These are phyloP conservation scores for Xylaria nigripes DNA, from an alignment of 495 filamentous ascomycete species.

Conservation along the genomic window DNA sequence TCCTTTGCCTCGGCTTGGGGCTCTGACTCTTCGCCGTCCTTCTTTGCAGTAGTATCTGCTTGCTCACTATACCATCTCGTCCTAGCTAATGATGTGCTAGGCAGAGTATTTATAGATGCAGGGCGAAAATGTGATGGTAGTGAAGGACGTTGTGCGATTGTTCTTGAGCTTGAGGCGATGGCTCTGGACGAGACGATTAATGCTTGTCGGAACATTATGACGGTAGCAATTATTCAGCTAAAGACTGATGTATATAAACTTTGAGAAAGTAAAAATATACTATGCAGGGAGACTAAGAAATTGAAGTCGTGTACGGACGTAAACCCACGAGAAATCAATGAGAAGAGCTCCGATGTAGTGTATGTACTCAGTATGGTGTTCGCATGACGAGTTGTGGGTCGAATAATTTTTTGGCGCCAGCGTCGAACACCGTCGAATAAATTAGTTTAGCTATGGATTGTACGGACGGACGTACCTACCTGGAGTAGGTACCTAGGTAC, in stretches of 20 bases:
- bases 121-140: slow-evolving; percentile 24
- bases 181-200: slow-evolving; percentile 33
- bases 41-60: slow-evolving; percentile 28
- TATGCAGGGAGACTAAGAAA: not conserved
- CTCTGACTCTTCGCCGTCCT: slow-evolving; percentile 28
- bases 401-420: slow-evolving; percentile 10
- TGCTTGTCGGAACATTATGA: slow-evolving; percentile 38
- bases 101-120: slow-evolving; percentile 21
- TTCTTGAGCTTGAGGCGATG: slow-evolving; percentile 20
- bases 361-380: not conserved
- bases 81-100: slow-evolving; percentile 15
- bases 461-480: not conserved
- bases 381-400: not conserved
- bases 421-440: not conserved
- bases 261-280: not conserved
- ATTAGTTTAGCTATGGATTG: not conserved
- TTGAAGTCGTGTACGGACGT: no score
- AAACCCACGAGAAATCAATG: not conserved
- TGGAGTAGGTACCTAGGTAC: not conserved
- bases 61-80: slow-evolving; percentile 43
- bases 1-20: slow-evolving; percentile 22
- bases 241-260: slow-evolving; percentile 6
- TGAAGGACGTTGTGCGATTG: slow-evolving; percentile 21
- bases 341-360: not conserved
- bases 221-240: slow-evolving; percentile 10